Percentiles rank a stretch among this genome's conserved stretches.
These are phyloP conservation scores for Thelonectria discophora DNA, from an alignment of 2,329 filamentous ascomycete genomes.

Conservation along the genomic window DNA sequence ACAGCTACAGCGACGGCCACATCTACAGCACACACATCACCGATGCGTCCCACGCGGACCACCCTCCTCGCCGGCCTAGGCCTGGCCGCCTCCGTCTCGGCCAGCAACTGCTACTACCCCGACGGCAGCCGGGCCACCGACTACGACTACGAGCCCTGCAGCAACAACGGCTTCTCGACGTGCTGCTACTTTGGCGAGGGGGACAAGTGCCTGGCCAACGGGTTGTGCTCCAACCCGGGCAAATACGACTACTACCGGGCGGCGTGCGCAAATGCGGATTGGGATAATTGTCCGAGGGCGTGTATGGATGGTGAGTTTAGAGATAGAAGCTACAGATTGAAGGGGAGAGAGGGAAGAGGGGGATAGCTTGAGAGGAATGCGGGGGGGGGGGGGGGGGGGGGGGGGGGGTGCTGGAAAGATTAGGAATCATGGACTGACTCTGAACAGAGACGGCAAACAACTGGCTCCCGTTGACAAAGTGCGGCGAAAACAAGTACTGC, in stretches of 20 bases:
- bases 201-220: slow-evolving; percentile 33
- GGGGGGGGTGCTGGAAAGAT: too few relatives aligned
- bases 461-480: slow-evolving; percentile 27
- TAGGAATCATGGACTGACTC: not conserved
- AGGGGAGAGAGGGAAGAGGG: too few relatives aligned
- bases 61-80: slow-evolving; percentile 9
- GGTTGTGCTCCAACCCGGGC: slow-evolving; percentile 28
- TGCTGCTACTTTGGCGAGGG: slow-evolving; percentile 39
- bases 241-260: slow-evolving; percentile 35
- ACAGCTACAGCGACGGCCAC: not conserved
- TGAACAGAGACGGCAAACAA: slow-evolving; percentile 26
- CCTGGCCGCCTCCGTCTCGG: slow-evolving; percentile 7
- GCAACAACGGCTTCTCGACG: slow-evolving; percentile 29
- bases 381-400: not conserved
- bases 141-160: slow-evolving; percentile 37
- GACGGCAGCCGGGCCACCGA: slow-evolving; percentile 34
- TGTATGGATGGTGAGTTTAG: slow-evolving; percentile 35
- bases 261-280: slow-evolving; percentile 36
- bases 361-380: too few relatives aligned
- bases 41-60: slow-evolving; percentile 24
- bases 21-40: too few relatives aligned
- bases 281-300: slow-evolving; percentile 33
- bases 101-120: slow-evolving; percentile 34
- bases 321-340: too few relatives aligned
- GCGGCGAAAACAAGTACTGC: slow-evolving; percentile 36